A percentile compares a stretch with the other conserved stretches of the same genome.
phyloP scores from a whole-genome alignment of 2,329 filamentous ascomycete genomes.

The Colletotrichum truncatum region DNA sequence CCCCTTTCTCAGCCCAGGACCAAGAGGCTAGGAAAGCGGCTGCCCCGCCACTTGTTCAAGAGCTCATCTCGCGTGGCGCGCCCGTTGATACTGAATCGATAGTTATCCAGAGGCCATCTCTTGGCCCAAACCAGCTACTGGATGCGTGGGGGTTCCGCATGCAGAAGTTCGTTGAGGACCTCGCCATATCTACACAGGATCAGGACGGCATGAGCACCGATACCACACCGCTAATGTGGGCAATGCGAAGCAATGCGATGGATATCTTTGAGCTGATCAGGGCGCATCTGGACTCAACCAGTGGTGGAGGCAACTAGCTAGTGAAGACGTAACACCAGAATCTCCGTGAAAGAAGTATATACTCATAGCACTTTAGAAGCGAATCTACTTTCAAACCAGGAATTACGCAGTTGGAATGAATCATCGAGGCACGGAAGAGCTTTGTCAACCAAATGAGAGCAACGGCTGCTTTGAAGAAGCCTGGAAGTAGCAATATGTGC shows the following conservation, averaged over 20 bases:
- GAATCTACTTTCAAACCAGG: not conserved
- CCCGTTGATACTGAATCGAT: conserved; percentile 12
- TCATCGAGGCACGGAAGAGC: not conserved
- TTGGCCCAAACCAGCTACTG: not conserved
- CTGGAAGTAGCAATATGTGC: not conserved
- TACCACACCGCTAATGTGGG: conserved; percentile 13
- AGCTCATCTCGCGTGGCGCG: conserved; percentile 22
- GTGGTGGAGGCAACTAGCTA: not conserved
- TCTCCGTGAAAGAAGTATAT: not conserved
- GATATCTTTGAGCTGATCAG: conserved; percentile 8
- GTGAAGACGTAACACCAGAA: not conserved
- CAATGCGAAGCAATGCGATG: conserved; percentile 3
- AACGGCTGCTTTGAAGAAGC: not conserved
- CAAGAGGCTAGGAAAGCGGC: not conserved
- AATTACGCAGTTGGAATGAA: not conserved
- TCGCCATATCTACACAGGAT: not conserved
- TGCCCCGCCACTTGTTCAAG: conserved; percentile 4
- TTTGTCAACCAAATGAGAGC: not conserved
- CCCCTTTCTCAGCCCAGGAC: not conserved
- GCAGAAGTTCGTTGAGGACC: conserved; percentile 8
- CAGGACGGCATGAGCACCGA: not conserved
- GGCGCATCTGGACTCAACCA: conserved; percentile 5
- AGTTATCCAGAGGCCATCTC: not conserved
- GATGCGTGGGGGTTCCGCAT: conserved; percentile 23
- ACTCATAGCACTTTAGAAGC: not conserved